Evolutionary conservation across 2,329 filamentous ascomycete genomes (phyloP).

Genomic region (Aspergillus sp.): DNA sequence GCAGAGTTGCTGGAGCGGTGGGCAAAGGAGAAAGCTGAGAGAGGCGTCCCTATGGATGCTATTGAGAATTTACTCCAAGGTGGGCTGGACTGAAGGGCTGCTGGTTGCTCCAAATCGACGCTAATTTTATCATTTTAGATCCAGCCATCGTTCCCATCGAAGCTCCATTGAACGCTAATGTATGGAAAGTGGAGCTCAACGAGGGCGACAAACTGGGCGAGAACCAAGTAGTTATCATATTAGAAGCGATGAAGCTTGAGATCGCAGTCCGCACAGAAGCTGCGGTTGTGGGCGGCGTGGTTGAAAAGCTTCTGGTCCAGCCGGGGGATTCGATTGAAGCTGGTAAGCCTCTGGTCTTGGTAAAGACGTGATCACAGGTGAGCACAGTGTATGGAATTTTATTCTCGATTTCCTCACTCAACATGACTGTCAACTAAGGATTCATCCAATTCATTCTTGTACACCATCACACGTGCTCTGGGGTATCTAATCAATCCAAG

Average conservation of each 20-base stretch:
- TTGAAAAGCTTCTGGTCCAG: slow-evolving; percentile 42
- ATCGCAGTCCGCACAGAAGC: slow-evolving; percentile 42
- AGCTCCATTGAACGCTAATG: slow-evolving; percentile 49
- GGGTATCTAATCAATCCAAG: background rate
- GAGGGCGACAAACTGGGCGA: slow-evolving; percentile 42
- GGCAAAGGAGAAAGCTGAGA: slow-evolving; percentile 45
- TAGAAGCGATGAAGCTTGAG: slow-evolving; percentile 60
- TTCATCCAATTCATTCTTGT: background rate
- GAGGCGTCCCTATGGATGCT: slow-evolving; percentile 49
- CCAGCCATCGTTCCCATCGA: slow-evolving; percentile 38
- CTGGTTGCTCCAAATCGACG: background rate
- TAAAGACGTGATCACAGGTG: slow-evolving; percentile 9
- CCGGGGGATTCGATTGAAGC: slow-evolving; percentile 38
- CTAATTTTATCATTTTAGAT: slow-evolving; percentile 21
- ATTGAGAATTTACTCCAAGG: slow-evolving; percentile 50
- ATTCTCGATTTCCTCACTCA: too few relatives aligned
- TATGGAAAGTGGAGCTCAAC: slow-evolving; percentile 52
- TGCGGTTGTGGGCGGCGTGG: slow-evolving; percentile 23
- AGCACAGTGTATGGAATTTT: too few relatives aligned
- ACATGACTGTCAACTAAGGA: too few relatives aligned
- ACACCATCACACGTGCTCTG: background rate
- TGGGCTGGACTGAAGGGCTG: slow-evolving; percentile 19
- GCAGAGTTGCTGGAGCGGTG: slow-evolving; percentile 35
- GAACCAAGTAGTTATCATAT: slow-evolving; percentile 45
- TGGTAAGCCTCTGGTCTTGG: slow-evolving; percentile 31